Evolutionary conservation across 352 stramenopile genomes (phyloP).

Genomic region (Phytophthora niederhauseri): DNA sequence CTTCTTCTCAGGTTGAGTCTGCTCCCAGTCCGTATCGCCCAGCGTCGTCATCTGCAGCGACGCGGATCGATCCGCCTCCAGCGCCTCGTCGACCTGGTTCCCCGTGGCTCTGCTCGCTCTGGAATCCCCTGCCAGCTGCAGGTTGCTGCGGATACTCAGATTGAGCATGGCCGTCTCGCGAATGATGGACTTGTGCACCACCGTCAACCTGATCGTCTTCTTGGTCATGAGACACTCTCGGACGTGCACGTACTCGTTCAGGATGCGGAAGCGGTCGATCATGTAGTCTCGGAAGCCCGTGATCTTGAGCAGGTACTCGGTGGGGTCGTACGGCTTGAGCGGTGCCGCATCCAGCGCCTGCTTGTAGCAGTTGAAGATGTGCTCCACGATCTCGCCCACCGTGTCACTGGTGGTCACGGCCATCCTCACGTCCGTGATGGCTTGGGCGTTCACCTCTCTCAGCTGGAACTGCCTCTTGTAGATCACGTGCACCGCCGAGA

Average conservation of each 20-base stretch:
- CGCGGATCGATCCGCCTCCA: conserved; percentile 54
- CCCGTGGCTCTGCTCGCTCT: conserved; percentile 33
- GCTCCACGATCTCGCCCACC: conserved; percentile 88
- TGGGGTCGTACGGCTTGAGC: conserved; percentile 76
- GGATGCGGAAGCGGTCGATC: conserved; percentile 79
- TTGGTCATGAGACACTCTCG: conserved; percentile 87
- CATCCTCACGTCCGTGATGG: conserved; percentile 88
- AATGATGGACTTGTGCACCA: conserved; percentile 89
- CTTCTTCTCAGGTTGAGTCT: conserved; percentile 44
- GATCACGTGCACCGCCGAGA: conserved; percentile 76
- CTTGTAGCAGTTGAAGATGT: conserved; percentile 91
- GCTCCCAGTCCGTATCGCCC: conserved; percentile 66
- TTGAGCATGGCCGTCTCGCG: conserved; percentile 83
- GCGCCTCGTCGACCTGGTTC: conserved; percentile 69
- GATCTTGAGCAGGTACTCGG: conserved; percentile 87
- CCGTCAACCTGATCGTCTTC: conserved; percentile 83
- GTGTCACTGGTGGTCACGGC: conserved; percentile 83
- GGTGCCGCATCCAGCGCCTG: conserved; percentile 76
- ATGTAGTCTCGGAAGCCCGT: conserved; percentile 88
- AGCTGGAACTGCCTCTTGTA: conserved; percentile 87
- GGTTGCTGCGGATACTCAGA: conserved; percentile 71
- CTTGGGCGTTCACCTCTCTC: conserved; percentile 83
- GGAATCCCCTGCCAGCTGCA: conserved; percentile 41
- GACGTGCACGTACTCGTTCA: conserved; percentile 91
- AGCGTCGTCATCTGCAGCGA: conserved; percentile 80